Evolutionary conservation across 2,329 filamentous ascomycete species (phyloP), one percentile per base, ranked within the genome.

Genomic region (Sporothrix protearum): DNA sequence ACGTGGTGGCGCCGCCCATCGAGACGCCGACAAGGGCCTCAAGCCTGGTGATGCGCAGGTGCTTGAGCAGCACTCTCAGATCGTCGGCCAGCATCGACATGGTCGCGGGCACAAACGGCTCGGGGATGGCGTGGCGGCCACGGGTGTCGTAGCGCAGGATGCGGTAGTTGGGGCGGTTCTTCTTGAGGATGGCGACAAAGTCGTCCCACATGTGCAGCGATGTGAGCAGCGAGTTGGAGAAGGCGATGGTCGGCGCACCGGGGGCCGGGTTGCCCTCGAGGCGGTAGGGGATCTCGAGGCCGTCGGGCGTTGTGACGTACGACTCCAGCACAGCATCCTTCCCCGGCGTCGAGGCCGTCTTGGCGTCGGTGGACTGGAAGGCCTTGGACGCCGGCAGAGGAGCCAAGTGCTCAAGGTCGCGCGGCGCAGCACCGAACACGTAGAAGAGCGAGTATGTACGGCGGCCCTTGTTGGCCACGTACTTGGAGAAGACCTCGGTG

Each of bases 181-280:
- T 79, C 68, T 85, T 85, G 75, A 96, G 85, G n/a, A 87, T 81
- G 0, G 83, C 81, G 0, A 96, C 82, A 72, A 96, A 88, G 1
- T 84, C 84, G 76, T 96, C 91, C 93, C 93, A 97, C 86, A 97
- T 96, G 78, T 87, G 84, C 74, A 91, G 85, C 64, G 90, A 89
- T 2, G 92, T 92, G 8, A 97, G 86, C 67, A 97, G 89, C 0
- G 91, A 94, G 83, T 96, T 96, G 80, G 86, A 86, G 75, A 94
- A 91, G 25, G 93, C 89, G 12, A 97, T 84, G 0, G 91, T 86
- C 0, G 93, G 93, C 0, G 92, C 91, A 25, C 86, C 78, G 0
- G 89, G 87, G 42, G 89, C 85, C 0, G 87, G 77, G 74, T 87
- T 91, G 70, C 93, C 93, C 79, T 96, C 92, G 1, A 97, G 85